Evolutionary conservation across 1,284 basidiomycete genomes (phyloP).

Genomic region (Leccinum subfulvum): DNA sequence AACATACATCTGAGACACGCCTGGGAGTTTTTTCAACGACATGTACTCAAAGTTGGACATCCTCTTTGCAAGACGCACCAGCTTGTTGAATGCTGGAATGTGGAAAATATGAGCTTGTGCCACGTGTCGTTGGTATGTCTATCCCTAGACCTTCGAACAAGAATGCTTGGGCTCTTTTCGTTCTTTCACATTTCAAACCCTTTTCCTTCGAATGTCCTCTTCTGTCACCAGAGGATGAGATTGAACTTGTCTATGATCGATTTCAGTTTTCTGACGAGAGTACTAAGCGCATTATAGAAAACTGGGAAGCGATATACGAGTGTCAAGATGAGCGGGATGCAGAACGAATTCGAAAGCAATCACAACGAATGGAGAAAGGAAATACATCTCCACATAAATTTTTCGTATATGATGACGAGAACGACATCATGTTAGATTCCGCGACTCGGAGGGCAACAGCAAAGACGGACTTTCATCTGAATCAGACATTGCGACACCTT

Average conservation of each 20-base stretch:
- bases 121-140: not conserved
- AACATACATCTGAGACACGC: not conserved
- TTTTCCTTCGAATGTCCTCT: conserved; percentile 12
- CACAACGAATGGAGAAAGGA: not conserved
- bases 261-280: not conserved
- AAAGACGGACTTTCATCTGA: no score
- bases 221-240: not conserved
- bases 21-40: not conserved
- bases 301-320: conserved; percentile 12
- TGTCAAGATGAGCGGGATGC: conserved; percentile 10
- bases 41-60: not conserved
- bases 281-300: not conserved
- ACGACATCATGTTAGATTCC: no score
- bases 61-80: not conserved
- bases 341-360: not conserved
- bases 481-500: no score
- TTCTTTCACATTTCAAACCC: conserved; percentile 29
- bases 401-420: no score
- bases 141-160: not conserved
- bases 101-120: not conserved
- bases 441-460: no score
- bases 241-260: not conserved
- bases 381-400: no score
- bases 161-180: conserved; percentile 19
- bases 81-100: not conserved